Base-by-base conservation (phyloP, 306 rosid species). In the Castanea mollissima region DNA sequence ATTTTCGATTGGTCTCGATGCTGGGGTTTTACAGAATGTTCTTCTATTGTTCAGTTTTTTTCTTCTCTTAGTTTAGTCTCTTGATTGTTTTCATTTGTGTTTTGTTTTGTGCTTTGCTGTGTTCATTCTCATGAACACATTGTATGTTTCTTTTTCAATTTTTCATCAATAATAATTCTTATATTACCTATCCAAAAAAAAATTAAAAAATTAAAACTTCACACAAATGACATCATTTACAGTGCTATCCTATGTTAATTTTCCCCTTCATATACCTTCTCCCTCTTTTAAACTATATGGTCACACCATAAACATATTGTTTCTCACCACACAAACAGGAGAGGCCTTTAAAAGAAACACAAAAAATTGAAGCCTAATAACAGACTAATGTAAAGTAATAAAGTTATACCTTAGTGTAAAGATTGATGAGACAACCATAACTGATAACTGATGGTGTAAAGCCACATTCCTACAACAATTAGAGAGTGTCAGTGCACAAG, bases 371-470 rank as follows among this genome's bases (percentile, higher is more conserved):
- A 41, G 23, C 11, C 14, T 13, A 16, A 46, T 32, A 55, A 32
- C 67, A 75, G 78, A 65, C 41, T 74, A 83, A 68, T 23, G 72
- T 58, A 59, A 76, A 19, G 12, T 64, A 23, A 65, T 65, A 76
- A 77, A 41, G 69, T 8, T 74, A 65, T 86, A 95, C 99, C 98
- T 95, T 95, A 58, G 89, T 79, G 77, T 90, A 95, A 84, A 86
- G 97, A 84, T 95, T 95, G 85, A 92, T 87, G 72, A 95, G 89
- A 88, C 99, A 95, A 52, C 99, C 97, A 87, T 92, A 95, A 81
- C 85, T 95, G 87, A 95, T 78, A 86, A 92, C 84, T 11, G 98
- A 90, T 78, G 99, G 99, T 63, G 94, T 85, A 85, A 95, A 88
- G 76, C 99, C 98, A 80, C 98, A 95, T 91, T 95, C 98, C 99